Conservation (phyloP, 108 stramenopile species). For the Nannochloropsis gaditana region DNA sequence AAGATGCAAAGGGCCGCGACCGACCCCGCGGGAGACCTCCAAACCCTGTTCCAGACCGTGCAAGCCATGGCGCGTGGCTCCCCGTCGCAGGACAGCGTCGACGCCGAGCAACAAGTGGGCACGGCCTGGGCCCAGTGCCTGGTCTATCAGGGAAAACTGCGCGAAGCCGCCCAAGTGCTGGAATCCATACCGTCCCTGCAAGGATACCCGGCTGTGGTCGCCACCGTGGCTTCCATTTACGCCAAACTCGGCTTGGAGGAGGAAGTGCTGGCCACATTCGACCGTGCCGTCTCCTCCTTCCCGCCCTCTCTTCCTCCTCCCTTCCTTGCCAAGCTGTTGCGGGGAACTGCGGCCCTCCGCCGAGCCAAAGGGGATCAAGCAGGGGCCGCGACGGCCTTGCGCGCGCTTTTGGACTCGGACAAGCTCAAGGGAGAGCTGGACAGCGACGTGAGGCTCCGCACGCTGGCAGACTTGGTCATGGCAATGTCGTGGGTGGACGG, state of each 20-base stretch:
- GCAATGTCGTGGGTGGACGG: not conserved
- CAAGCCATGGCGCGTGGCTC: not conserved
- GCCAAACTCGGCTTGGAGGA: not conserved
- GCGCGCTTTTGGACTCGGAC: not conserved
- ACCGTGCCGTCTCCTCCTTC: not conserved
- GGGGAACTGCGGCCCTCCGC: not conserved
- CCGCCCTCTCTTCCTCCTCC: not conserved
- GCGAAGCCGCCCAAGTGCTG: not conserved
- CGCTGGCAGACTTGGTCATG: not conserved
- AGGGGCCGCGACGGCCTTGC: not conserved
- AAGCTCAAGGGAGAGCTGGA: not conserved
- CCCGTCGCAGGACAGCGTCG: not conserved
- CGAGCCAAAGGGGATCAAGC: not conserved
- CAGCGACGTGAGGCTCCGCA: not conserved
- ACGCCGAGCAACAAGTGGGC: not conserved
- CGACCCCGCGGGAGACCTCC: not conserved
- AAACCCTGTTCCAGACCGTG: not conserved
- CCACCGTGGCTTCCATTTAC: not conserved
- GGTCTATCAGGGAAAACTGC: not conserved
- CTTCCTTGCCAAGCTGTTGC: not conserved
- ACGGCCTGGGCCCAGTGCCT: not conserved
- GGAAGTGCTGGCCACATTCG: not conserved
- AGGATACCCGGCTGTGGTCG: not conserved
- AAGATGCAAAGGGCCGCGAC: not conserved
- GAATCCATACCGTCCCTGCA: not conserved